phyloP scores from a whole-genome alignment of 768 basidiomycete genomes.

The Leccinum aurantiacum region DNA sequence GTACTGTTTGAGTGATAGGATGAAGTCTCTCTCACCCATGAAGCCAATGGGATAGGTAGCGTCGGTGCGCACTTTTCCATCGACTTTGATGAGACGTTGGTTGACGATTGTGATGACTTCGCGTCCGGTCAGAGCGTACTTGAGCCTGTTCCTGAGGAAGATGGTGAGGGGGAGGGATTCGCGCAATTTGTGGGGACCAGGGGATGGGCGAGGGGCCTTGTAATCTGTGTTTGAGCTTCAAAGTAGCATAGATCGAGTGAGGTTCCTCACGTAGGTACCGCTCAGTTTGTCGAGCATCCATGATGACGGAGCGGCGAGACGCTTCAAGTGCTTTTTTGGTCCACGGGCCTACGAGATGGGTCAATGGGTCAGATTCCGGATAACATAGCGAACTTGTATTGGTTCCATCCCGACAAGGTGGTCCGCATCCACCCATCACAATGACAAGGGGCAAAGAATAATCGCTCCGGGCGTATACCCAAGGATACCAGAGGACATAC shows the following conservation, averaged over 20 bases:
- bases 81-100: constrained; percentile 97
- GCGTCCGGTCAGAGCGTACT: constrained; percentile 96
- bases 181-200: constrained; percentile 98
- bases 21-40: constrained; percentile 70
- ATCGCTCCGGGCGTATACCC: neutral
- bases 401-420: constrained; percentile 19
- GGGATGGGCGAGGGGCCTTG: constrained; percentile 93
- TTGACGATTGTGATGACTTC: constrained; percentile 95
- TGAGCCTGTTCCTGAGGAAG: constrained; percentile 98
- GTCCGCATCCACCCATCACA: constrained; percentile 30
- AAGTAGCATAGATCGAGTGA: neutral
- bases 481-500: constrained; percentile 3
- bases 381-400: constrained; percentile 5
- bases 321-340: constrained; percentile 99
- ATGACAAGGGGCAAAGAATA: neutral
- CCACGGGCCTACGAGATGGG: constrained; percentile 73
- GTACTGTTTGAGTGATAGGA: neutral
- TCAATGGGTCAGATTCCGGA: constrained; percentile 16
- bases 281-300: constrained; percentile 99
- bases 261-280: constrained; percentile 79
- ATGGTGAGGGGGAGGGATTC: constrained; percentile 97
- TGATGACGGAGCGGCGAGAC: constrained; percentile 93
- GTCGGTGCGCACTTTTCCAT: constrained; percentile 98
- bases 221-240: constrained; percentile 11
- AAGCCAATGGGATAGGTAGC: constrained; percentile 96